Evolutionary conservation across 2,329 filamentous ascomycete species (phyloP).

Genomic region (Akanthomyces uredinophilus): DNA sequence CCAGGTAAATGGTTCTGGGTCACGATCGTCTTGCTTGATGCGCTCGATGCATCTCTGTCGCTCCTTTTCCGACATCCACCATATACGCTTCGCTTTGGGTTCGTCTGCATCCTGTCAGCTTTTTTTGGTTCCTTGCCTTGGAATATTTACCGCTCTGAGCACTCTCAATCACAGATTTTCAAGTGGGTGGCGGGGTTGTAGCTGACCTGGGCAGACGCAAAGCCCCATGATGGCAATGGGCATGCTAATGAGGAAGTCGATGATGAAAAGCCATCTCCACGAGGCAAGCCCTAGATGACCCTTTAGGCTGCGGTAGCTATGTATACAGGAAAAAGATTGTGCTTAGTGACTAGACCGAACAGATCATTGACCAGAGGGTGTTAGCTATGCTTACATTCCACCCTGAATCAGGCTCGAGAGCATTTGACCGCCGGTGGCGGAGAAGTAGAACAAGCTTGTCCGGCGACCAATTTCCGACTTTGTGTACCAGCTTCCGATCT

Average conservation of each 20-base stretch:
- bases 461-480: conserved; percentile 52
- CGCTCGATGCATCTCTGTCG: conserved; percentile 1
- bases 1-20: background rate
- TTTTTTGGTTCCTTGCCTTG: background rate
- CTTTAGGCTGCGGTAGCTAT: conserved; percentile 25
- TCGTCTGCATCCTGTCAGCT: conserved; percentile 1
- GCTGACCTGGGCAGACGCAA: conserved; percentile 7
- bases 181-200: background rate
- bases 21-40: conserved; percentile 5
- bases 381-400: conserved; percentile 20
- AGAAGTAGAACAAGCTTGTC: conserved; percentile 52
- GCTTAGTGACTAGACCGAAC: background rate
- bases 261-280: conserved; percentile 36
- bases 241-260: conserved; percentile 32
- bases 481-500: conserved; percentile 54
- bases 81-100: conserved; percentile 4
- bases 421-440: conserved; percentile 43
- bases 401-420: conserved; percentile 31
- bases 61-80: conserved; percentile 15
- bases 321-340: background rate
- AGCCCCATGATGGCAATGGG: conserved; percentile 26
- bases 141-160: no score
- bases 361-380: background rate
- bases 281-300: conserved; percentile 28
- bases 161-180: background rate